These are phyloP conservation scores for Fraxinus platypoda DNA, from an alignment of 305 asterid genomes.

Conservation along the genomic window DNA sequence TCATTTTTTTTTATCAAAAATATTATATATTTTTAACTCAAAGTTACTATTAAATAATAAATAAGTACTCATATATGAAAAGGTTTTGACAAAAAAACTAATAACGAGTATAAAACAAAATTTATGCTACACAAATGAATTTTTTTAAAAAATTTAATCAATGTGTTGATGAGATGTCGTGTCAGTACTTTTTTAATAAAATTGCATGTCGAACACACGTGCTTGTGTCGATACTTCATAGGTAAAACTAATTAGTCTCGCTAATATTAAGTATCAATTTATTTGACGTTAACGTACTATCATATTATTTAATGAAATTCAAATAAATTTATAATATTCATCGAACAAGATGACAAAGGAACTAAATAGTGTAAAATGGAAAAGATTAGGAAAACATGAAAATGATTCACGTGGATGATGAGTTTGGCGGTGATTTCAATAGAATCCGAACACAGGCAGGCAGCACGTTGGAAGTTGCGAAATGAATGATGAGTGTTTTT, in stretches of 20 bases:
- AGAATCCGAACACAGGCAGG: neutral
- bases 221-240: no score
- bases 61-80: no score
- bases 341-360: neutral
- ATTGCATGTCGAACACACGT: no score
- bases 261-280: neutral
- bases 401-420: neutral
- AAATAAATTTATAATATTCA: neutral
- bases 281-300: neutral
- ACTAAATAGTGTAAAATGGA: neutral
- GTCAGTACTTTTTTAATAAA: no score
- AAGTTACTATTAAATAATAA: no score
- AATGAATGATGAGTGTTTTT: neutral
- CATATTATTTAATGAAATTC: neutral
- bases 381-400: neutral
- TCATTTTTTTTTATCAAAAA: no score
- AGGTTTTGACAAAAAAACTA: no score
- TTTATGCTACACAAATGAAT: no score
- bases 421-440: neutral
- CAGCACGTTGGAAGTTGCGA: neutral
- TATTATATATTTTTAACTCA: no score
- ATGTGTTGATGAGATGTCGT: no score
- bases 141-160: no score
- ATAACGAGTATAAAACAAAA: no score
- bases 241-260: neutral